These are phyloP conservation scores for Pseudonectria foliicola DNA, from an alignment of 2,329 filamentous ascomycete genomes.

Conservation along the genomic window DNA sequence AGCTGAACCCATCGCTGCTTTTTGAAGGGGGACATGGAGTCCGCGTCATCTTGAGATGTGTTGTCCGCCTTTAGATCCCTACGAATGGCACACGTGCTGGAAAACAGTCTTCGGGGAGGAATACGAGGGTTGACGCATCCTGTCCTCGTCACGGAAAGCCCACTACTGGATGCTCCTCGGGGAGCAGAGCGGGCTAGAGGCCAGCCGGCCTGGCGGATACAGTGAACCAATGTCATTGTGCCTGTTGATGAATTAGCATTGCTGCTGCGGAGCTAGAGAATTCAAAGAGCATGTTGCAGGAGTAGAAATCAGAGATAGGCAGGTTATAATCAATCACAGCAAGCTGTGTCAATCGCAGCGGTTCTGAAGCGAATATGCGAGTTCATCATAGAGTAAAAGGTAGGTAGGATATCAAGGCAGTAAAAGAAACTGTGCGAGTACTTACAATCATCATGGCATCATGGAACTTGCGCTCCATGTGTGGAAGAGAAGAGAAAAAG, in stretches of 20 bases:
- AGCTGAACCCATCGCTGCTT: slow-evolving; percentile 28
- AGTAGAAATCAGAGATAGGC: slow-evolving; percentile 31
- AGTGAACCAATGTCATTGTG: slow-evolving; percentile 31
- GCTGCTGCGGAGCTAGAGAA: slow-evolving; percentile 4
- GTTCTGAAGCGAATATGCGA: slow-evolving; percentile 41
- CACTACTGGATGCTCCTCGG: slow-evolving; percentile 6
- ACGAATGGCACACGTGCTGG: slow-evolving; percentile 11
- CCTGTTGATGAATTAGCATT: slow-evolving; percentile 19
- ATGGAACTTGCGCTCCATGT: slow-evolving; percentile 25
- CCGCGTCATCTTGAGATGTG: slow-evolving; percentile 12
- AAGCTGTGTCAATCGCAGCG: slow-evolving; percentile 43
- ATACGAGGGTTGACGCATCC: slow-evolving; percentile 4
- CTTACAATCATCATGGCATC: slow-evolving; percentile 33
- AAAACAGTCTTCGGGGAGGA: slow-evolving; percentile 12
- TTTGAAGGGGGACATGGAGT: slow-evolving; percentile 29
- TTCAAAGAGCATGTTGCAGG: slow-evolving; percentile 4
- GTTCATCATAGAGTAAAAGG: slow-evolving; percentile 31
- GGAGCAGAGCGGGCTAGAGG: slow-evolving; percentile 15
- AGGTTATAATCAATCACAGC: slow-evolving; percentile 37
- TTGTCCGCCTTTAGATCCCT: slow-evolving; percentile 6
- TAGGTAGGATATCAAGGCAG: slow-evolving; percentile 1
- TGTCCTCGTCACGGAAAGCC: slow-evolving; percentile 9
- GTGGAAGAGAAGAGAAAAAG: slow-evolving; percentile 8
- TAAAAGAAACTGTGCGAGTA: slow-evolving; percentile 6
- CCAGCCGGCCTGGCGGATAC: slow-evolving; percentile 30